phyloP scores from a whole-genome alignment of 2,329 filamentous ascomycete species.

The Talaromyces amestolkiae region DNA sequence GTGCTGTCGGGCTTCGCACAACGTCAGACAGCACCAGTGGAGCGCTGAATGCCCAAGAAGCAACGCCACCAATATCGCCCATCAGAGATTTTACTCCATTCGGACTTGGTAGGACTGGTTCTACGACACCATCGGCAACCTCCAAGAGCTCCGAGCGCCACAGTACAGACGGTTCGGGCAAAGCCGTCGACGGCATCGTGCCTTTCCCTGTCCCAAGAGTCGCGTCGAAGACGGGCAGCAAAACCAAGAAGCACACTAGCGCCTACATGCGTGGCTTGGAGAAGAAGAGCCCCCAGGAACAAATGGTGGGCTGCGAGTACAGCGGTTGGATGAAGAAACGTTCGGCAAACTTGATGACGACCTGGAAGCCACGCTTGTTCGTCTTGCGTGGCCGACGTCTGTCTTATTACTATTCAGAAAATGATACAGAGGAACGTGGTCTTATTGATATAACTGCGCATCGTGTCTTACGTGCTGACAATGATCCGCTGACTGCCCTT shows the following conservation, averaged over 20 bases:
- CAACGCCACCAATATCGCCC: slow-evolving; percentile 44
- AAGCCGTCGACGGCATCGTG: slow-evolving; percentile 48
- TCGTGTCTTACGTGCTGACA: slow-evolving; percentile 89
- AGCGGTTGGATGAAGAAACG: slow-evolving; percentile 99
- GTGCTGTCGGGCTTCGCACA: slow-evolving; percentile 70
- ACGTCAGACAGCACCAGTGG: slow-evolving; percentile 68
- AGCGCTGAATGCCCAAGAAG: slow-evolving; percentile 49
- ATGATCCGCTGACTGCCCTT: slow-evolving; percentile 82
- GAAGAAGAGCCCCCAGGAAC: slow-evolving; percentile 76
- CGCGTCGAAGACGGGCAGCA: slow-evolving; percentile 49
- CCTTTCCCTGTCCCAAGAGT: slow-evolving; percentile 53
- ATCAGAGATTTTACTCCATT: slow-evolving; percentile 59
- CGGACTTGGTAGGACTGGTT: slow-evolving; percentile 72
- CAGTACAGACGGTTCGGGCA: slow-evolving; percentile 61
- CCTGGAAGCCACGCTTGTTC: slow-evolving; percentile 96
- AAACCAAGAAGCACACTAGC: slow-evolving; percentile 90
- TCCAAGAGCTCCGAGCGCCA: slow-evolving; percentile 76
- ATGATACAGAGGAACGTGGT: slow-evolving; percentile 88
- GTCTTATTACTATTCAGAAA: slow-evolving; percentile 94
- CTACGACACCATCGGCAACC: slow-evolving; percentile 61
- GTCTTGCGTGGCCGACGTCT: slow-evolving; percentile 86
- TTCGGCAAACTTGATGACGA: slow-evolving; percentile 91
- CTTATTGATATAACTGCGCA: slow-evolving; percentile 98
- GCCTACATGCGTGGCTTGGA: slow-evolving; percentile 85
- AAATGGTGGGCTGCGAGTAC: slow-evolving; percentile 84